Evolutionary conservation across 106 monocot genomes (phyloP), one percentile per base, ranked within the genome.

Genomic region (Alisma plantagoaquatica): DNA sequence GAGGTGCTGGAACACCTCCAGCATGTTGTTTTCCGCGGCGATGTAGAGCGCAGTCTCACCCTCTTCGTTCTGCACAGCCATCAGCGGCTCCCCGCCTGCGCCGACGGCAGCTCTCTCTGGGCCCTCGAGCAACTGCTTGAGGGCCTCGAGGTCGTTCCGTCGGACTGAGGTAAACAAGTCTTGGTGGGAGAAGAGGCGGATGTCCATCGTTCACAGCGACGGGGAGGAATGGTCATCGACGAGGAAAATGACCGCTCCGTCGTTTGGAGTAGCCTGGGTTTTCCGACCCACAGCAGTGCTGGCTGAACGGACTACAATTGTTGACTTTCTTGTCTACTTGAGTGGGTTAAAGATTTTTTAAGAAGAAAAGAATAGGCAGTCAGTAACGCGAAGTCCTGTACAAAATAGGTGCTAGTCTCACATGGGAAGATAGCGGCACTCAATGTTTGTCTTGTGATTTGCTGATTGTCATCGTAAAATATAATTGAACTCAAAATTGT

Each of bases 31-130:
- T 78, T 75, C 94, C 56, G 88, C 88, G 29, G 84, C 94, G 22
- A 96, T 49, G 62, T 88, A 81, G 12, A 96, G 70, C 57, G 73
- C 84, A 35, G 94, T 96, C 73, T 96, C 80, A 24, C 81, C 88
- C 0, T 63, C 73, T 17, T 78, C 94, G 62, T 88, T 73, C 65
- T 60, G 61, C 29, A 74, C 55, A 32, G 54, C 46, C 58, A 70
- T 25, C 30, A 77, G 66, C 20, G 66, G 50, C 14, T 70, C 14
- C 45, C 26, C 46, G 20, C 55, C 33, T 21, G 23, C 65, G 31
- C 17, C 70, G 19, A 18, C 51, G 8, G 12, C 74, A 3, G 15
- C 69, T 44, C 56, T 59, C n/a, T 18, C 12, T 19, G 23, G 8
- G 7, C 23, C 69, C 19, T 70, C 83, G 10, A 84, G 14, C 38